Conservation (phyloP, 2,329 filamentous ascomycete genomes). For the Fusarium continuum region DNA sequence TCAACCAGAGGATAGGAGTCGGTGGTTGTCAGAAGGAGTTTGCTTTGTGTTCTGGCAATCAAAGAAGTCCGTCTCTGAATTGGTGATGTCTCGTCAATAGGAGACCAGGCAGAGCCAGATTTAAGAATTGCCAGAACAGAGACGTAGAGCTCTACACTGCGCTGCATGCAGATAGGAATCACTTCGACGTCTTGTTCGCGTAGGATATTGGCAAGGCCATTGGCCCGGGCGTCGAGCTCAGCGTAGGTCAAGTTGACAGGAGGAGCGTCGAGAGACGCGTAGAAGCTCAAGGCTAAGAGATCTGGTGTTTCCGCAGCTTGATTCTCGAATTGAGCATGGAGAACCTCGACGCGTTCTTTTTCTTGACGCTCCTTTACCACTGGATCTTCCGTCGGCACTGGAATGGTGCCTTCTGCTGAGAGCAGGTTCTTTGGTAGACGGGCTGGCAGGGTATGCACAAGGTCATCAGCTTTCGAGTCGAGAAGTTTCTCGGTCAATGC, state of each 20-base stretch:
- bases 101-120: slow-evolving; percentile 24
- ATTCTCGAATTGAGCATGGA: slow-evolving; percentile 22
- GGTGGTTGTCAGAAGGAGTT: neutral
- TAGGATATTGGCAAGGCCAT: slow-evolving; percentile 7
- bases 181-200: slow-evolving; percentile 13
- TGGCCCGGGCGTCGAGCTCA: slow-evolving; percentile 19
- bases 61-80: slow-evolving; percentile 21
- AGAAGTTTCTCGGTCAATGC: neutral
- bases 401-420: slow-evolving; percentile 7
- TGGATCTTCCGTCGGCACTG: neutral
- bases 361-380: neutral
- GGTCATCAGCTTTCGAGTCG: neutral
- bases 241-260: slow-evolving; percentile 4
- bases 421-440: neutral
- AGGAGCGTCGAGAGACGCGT: neutral
- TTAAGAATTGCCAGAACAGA: slow-evolving; percentile 22
- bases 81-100: slow-evolving; percentile 16
- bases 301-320: slow-evolving; percentile 4
- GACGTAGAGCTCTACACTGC: slow-evolving; percentile 16
- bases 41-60: slow-evolving; percentile 23
- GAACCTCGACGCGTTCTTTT: neutral
- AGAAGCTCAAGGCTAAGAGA: slow-evolving; percentile 10
- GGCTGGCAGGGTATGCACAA: slow-evolving; percentile 6
- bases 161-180: slow-evolving; percentile 16
- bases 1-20: slow-evolving; percentile 6